These are phyloP conservation scores for Talaromyces sp. DNA, from an alignment of 2,329 filamentous ascomycete species.

Conservation along the genomic window DNA sequence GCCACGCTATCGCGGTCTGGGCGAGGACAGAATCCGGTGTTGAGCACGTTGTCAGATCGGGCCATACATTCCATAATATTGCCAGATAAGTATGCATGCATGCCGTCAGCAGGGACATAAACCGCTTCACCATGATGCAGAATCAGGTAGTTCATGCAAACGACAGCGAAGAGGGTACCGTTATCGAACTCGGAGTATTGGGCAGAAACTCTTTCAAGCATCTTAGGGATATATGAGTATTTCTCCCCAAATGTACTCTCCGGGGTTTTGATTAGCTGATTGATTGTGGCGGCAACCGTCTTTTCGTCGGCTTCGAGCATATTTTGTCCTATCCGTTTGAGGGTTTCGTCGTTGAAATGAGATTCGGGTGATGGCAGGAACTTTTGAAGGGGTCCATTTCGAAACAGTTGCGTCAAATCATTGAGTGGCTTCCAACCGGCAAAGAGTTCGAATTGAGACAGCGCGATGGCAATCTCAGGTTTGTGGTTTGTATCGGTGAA, in stretches of 20 bases:
- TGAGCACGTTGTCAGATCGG: conserved; percentile 70
- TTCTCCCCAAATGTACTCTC: conserved; percentile 50
- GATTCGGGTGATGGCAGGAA: conserved; percentile 52
- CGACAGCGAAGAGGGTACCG: conserved; percentile 65
- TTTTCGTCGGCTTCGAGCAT: conserved; percentile 56
- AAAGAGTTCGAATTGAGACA: conserved; percentile 72
- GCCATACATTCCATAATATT: conserved; percentile 81
- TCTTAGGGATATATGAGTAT: conserved; percentile 60
- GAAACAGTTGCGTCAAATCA: conserved; percentile 60
- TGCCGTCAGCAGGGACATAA: conserved; percentile 70
- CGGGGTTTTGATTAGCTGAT: conserved; percentile 51
- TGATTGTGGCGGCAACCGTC: conserved; percentile 54
- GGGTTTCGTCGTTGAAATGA: conserved; percentile 56
- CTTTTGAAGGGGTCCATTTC: conserved; percentile 52
- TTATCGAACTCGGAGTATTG: conserved; percentile 66
- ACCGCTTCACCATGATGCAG: conserved; percentile 66
- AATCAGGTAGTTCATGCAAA: conserved; percentile 72
- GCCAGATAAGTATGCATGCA: conserved; percentile 70
- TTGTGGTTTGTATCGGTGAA: conserved; percentile 76
- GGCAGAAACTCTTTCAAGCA: conserved; percentile 62
- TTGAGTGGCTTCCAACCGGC: conserved; percentile 68
- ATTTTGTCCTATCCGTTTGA: conserved; percentile 56
- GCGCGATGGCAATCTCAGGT: conserved; percentile 72
- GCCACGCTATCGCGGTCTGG: conserved; percentile 64
- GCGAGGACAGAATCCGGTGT: conserved; percentile 69